Evolutionary conservation across 108 stramenopile genomes (phyloP).

Genomic region (Mayamaea pseudoterrestris): DNA sequence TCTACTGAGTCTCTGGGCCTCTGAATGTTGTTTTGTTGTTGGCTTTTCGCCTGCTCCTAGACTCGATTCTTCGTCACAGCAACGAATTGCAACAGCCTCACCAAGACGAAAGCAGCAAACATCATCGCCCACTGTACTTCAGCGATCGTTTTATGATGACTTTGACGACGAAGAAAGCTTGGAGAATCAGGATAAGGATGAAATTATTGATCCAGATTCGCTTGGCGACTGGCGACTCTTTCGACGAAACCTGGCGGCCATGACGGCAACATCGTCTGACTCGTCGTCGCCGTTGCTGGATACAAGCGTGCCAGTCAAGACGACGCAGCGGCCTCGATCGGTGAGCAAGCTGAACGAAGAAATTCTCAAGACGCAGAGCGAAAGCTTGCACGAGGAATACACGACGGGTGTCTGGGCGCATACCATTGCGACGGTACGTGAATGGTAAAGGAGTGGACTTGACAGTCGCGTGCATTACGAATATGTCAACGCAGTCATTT

Average conservation of each 20-base stretch:
- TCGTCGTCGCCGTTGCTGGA: background rate
- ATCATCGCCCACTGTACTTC: too few relatives aligned
- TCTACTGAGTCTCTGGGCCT: too few relatives aligned
- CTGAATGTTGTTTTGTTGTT: too few relatives aligned
- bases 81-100: too few relatives aligned
- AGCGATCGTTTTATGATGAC: conserved; percentile 3
- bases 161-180: conserved; percentile 24
- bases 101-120: too few relatives aligned
- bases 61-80: too few relatives aligned
- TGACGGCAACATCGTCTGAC: background rate
- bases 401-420: conserved; percentile 61
- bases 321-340: conserved; percentile 12
- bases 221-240: conserved; percentile 56
- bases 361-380: conserved; percentile 39
- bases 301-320: background rate
- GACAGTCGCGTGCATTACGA: background rate
- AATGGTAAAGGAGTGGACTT: background rate
- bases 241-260: conserved; percentile 32
- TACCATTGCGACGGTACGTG: conserved; percentile 39
- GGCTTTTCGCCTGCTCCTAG: too few relatives aligned
- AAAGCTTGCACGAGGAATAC: conserved; percentile 45
- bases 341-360: conserved; percentile 50
- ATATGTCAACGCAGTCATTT: background rate
- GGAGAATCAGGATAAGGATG: conserved; percentile 39
- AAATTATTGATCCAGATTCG: conserved; percentile 31